A percentile compares a stretch with the other conserved stretches of the same genome.
These are phyloP conservation scores for Ciborinia camelliae DNA, from an alignment of 2,329 filamentous ascomycete genomes.

Conservation along the genomic window DNA sequence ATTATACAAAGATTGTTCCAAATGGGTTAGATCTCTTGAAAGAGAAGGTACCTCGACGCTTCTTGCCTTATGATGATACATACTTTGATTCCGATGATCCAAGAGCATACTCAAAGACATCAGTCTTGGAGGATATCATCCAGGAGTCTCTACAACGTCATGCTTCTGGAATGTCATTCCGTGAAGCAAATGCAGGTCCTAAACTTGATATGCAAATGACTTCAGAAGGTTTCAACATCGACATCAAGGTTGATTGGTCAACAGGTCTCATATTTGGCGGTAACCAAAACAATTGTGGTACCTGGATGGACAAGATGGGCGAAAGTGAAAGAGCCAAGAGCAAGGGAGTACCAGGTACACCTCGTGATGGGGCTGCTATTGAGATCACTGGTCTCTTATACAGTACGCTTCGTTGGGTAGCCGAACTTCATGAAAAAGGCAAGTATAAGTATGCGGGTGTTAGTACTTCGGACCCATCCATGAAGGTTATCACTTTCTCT, in stretches of 20 bases:
- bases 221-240: constrained; percentile 85
- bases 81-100: constrained; percentile 83
- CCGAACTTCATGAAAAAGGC: constrained; percentile 61
- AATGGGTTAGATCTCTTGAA: constrained; percentile 71
- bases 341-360: constrained; percentile 94
- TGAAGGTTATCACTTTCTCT: constrained; percentile 60
- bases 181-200: constrained; percentile 90
- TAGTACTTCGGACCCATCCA: constrained; percentile 52
- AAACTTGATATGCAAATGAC: constrained; percentile 91
- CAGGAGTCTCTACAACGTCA: constrained; percentile 93
- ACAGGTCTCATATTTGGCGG: constrained; percentile 92
- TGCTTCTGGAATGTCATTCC: constrained; percentile 84
- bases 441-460: constrained; percentile 73
- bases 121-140: constrained; percentile 82
- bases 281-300: constrained; percentile 92
- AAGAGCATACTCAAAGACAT: constrained; percentile 80
- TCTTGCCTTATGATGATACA: constrained; percentile 91
- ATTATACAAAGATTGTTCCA: constrained; percentile 80
- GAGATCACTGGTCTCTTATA: constrained; percentile 94
- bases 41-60: constrained; percentile 75
- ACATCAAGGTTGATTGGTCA: constrained; percentile 86
- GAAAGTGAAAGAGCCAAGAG: constrained; percentile 86
- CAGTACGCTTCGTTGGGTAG: constrained; percentile 81
- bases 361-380: constrained; percentile 88
- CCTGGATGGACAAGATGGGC: constrained; percentile 99